Base-by-base conservation (phyloP, 495 filamentous ascomycete species). In the Melanomma pulvis-pyrius region DNA sequence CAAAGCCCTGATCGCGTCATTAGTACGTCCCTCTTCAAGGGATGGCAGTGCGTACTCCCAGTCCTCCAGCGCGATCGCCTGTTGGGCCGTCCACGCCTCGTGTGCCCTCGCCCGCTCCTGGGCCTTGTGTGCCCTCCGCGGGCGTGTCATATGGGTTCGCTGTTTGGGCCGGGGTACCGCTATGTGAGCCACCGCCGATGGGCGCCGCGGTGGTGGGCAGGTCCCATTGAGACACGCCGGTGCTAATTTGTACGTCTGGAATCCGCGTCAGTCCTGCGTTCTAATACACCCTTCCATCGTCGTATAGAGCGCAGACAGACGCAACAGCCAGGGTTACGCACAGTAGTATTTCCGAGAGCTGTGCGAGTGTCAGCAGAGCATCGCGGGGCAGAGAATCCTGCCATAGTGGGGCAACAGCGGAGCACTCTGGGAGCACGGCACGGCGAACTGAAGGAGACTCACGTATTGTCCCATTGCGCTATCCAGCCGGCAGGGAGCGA, bases 201-300 rank as follows among this genome's bases (percentile, higher is more conserved):
- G 77, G 74, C 3, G 77, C 73, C 1, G 72, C 72, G n/a, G 29
- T 67, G 13, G 76, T 76, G 15, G 77, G 77, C n/a, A 65, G 59
- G 7, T 78, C 72, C 77, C 77, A 79, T 26, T 75, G 76, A 7
- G 75, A 76, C n/a, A 71, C 69, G 39, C 77, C 75, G 44, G 76
- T 79, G 68, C 68, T 73, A 50, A 78, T 76, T 63, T 77, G 74
- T 24, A 79, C 77, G 69, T 73, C 65, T 68, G 34, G 2, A 19
- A 4, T 19, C 51, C 19, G 9, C 9, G 36, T 64, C 48, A 64
- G 61, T 49, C 11, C 34, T 26, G n/a, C 19, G n/a, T 50, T n/a
- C 59, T 30, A 19, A 25, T 28, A 12, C 30, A 24, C 15, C 13
- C 26, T 21, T 36, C 56, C 21, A 2, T 36, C 13, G 32, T 36